phyloP scores from a whole-genome alignment of 1,139 yeast species.

The Protomyces inundatus region DNA sequence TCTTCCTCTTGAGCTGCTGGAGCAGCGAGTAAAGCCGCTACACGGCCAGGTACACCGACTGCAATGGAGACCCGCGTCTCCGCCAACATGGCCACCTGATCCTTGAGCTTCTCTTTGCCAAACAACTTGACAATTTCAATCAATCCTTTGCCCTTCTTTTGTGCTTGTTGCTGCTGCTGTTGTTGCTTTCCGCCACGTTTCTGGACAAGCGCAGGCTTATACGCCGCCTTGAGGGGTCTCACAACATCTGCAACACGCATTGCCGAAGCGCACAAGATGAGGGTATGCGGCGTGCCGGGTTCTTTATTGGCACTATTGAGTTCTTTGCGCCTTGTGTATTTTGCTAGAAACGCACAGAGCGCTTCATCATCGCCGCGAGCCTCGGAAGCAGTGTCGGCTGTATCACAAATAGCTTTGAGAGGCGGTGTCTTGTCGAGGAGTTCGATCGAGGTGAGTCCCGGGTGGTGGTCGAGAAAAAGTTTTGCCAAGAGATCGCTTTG shows the following conservation, averaged over 20 bases:
- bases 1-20: background rate
- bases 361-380: background rate
- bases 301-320: slow-evolving; percentile 3
- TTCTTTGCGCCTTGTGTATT: slow-evolving; percentile 6
- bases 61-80: slow-evolving; percentile 10
- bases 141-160: background rate
- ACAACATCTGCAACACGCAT: slow-evolving; percentile 19
- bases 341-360: background rate
- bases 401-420: background rate
- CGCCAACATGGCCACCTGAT: background rate
- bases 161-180: background rate
- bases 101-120: slow-evolving; percentile 10
- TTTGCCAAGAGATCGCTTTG: slow-evolving; percentile 15
- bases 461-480: background rate
- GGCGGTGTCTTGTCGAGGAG: background rate
- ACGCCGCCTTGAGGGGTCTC: slow-evolving; percentile 7
- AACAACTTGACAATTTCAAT: slow-evolving; percentile 4
- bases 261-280: slow-evolving; percentile 13
- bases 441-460: slow-evolving; percentile 1
- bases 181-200: background rate
- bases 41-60: slow-evolving; percentile 19
- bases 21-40: background rate
- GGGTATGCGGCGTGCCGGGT: slow-evolving; percentile 18
- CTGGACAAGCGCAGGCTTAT: background rate
- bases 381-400: background rate